Conservation (phyloP, 768 basidiomycete species). For the Auricularia sp. region DNA sequence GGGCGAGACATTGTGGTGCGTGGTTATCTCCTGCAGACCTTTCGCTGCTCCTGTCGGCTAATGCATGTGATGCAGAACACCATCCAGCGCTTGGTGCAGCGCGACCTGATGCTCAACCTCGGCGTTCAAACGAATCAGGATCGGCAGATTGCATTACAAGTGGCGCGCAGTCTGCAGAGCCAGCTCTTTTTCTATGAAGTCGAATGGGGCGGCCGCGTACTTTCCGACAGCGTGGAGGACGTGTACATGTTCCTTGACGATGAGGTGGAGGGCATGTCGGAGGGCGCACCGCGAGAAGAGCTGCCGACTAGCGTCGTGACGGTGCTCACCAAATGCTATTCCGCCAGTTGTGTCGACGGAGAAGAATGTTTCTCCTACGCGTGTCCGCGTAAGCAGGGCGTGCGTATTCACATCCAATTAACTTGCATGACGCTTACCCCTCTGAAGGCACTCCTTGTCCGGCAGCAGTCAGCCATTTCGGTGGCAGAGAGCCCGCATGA, state of each 20-base stretch:
- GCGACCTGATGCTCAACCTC: conserved; percentile 21
- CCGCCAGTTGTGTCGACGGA: conserved; percentile 28
- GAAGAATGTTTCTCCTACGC: conserved; percentile 27
- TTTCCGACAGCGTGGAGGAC: conserved; percentile 28
- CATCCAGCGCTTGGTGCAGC: conserved; percentile 26
- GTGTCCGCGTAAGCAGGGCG: conserved; percentile 50
- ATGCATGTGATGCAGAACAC: conserved; percentile 17
- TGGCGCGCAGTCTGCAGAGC: conserved; percentile 31
- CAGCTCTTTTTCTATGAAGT: conserved; percentile 38
- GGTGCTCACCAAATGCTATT: conserved; percentile 32
- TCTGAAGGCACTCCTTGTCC: neutral
- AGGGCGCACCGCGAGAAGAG: conserved; percentile 11
- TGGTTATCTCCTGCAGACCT: conserved; percentile 1
- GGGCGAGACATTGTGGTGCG: conserved; percentile 35
- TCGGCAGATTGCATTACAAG: conserved; percentile 26
- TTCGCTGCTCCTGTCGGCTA: neutral
- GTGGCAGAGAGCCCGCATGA: neutral
- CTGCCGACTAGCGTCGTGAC: conserved; percentile 32
- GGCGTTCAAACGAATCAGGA: conserved; percentile 15
- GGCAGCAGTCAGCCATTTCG: neutral
- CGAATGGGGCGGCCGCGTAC: conserved; percentile 32
- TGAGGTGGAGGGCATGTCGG: conserved; percentile 7
- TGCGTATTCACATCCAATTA: neutral
- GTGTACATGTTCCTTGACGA: conserved; percentile 33
- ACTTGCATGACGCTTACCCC: neutral